These are phyloP conservation scores for Moniliella sp. DNA, from an alignment of 1,284 basidiomycete genomes.

Conservation along the genomic window DNA sequence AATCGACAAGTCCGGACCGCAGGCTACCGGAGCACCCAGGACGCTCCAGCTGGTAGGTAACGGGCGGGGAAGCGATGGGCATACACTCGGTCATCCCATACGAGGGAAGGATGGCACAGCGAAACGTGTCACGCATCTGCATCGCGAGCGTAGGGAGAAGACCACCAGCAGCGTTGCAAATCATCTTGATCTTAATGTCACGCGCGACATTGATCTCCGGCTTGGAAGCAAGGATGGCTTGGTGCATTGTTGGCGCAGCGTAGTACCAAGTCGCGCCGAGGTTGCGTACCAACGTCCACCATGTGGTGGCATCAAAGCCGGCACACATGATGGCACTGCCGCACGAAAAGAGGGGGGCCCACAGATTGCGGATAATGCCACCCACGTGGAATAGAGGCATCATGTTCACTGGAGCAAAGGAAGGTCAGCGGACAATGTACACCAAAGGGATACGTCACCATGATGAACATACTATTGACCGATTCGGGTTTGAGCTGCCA, in stretches of 20 bases:
- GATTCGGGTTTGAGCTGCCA: conserved; percentile 26
- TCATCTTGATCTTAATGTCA: conserved; percentile 27
- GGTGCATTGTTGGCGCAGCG: conserved; percentile 26
- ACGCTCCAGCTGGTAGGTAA: conserved; percentile 28
- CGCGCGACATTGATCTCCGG: conserved; percentile 15
- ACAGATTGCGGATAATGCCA: conserved; percentile 29
- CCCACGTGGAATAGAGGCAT: conserved; percentile 33
- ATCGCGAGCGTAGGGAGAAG: conserved; percentile 26
- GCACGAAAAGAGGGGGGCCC: no score
- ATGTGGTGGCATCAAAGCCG: conserved; percentile 27
- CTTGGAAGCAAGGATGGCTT: no score
- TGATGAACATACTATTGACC: conserved; percentile 17
- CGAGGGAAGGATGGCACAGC: conserved; percentile 25
- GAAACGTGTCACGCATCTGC: conserved; percentile 27
- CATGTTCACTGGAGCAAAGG: conserved; percentile 18
- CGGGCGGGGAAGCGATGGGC: conserved; percentile 30
- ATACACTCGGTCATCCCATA: conserved; percentile 34
- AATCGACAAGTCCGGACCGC: conserved; percentile 28
- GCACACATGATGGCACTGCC: conserved; percentile 31
- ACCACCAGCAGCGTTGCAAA: conserved; percentile 30
- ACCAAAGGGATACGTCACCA: neutral
- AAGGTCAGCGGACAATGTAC: neutral
- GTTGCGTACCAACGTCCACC: conserved; percentile 27
- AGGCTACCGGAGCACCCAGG: conserved; percentile 29
- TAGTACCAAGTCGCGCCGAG: conserved; percentile 32